These are phyloP conservation scores for Meira miltonrushii DNA, from an alignment of 1,284 basidiomycete species.

Conservation along the genomic window DNA sequence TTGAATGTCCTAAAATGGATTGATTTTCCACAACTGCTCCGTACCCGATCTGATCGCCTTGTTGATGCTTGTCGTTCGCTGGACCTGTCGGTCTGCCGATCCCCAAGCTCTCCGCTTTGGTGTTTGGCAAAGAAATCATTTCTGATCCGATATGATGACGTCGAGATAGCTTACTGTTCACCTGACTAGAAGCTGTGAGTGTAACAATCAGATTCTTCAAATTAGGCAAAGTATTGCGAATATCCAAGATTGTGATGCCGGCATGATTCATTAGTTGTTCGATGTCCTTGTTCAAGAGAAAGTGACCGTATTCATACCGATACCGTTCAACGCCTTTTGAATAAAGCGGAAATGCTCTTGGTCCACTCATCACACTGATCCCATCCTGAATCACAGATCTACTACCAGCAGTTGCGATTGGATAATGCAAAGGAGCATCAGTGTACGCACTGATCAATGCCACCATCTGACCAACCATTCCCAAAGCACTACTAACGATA, in stretches of 20 bases:
- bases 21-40: too few relatives aligned
- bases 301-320: conserved; percentile 95
- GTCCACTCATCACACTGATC: conserved; percentile 49
- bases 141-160: background rate
- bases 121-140: background rate
- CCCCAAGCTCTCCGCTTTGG: too few relatives aligned
- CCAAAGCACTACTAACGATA: conserved; percentile 34
- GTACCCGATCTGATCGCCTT: too few relatives aligned
- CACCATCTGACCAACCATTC: conserved; percentile 45
- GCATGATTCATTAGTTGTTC: conserved; percentile 58
- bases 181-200: conserved; percentile 53
- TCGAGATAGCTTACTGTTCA: background rate
- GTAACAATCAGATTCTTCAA: conserved; percentile 87
- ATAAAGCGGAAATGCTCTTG: conserved; percentile 65
- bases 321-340: conserved; percentile 90
- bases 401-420: conserved; percentile 40
- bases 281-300: conserved; percentile 92
- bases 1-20: too few relatives aligned
- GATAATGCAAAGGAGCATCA: conserved; percentile 40
- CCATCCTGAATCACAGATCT: conserved; percentile 41
- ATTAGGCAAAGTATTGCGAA: conserved; percentile 93
- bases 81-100: too few relatives aligned
- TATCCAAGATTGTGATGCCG: conserved; percentile 67
- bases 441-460: conserved; percentile 39
- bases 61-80: too few relatives aligned